Conservation (phyloP, 2,329 filamentous ascomycete genomes). For the Spiromastix sp. region DNA sequence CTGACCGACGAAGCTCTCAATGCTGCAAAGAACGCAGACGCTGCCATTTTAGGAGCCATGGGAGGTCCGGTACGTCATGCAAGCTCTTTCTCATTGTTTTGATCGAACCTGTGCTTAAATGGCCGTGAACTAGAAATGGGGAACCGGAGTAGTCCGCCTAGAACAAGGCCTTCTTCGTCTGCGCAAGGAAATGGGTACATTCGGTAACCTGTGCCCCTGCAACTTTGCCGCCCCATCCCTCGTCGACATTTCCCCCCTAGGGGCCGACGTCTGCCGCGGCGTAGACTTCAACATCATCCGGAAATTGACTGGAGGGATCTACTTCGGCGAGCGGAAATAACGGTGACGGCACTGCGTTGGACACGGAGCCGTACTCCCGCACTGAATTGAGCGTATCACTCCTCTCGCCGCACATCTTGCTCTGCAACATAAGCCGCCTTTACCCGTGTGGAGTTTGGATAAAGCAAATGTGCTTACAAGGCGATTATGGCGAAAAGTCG, state of each 20-base stretch:
- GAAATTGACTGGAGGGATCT: constrained; percentile 85
- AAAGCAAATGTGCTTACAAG: constrained; percentile 95
- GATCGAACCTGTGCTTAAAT: too few species aligned
- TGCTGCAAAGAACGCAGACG: constrained; percentile 76
- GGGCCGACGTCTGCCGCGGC: constrained; percentile 71
- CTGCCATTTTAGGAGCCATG: constrained; percentile 85
- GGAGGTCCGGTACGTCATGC: constrained; percentile 59
- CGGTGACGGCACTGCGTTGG: constrained; percentile 64
- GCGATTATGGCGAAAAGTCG: constrained; percentile 78
- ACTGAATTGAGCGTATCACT: constrained; percentile 80
- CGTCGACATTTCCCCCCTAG: constrained; percentile 76
- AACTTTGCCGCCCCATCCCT: constrained; percentile 86
- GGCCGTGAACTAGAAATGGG: constrained; percentile 74
- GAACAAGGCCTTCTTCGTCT: constrained; percentile 87
- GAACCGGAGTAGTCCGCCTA: constrained; percentile 74
- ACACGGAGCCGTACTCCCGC: constrained; percentile 79
- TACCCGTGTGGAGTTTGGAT: constrained; percentile 77
- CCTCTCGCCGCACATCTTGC: constrained; percentile 74
- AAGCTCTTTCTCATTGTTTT: too few species aligned
- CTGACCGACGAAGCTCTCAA: constrained; percentile 73
- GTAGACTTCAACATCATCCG: constrained; percentile 90
- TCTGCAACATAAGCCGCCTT: constrained; percentile 61
- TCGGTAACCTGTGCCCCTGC: constrained; percentile 91
- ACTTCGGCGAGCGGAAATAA: constrained; percentile 78
- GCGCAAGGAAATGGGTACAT: constrained; percentile 86